Base-by-base conservation (phyloP, 164 flowering plant species). In the Akebia trifoliata region DNA sequence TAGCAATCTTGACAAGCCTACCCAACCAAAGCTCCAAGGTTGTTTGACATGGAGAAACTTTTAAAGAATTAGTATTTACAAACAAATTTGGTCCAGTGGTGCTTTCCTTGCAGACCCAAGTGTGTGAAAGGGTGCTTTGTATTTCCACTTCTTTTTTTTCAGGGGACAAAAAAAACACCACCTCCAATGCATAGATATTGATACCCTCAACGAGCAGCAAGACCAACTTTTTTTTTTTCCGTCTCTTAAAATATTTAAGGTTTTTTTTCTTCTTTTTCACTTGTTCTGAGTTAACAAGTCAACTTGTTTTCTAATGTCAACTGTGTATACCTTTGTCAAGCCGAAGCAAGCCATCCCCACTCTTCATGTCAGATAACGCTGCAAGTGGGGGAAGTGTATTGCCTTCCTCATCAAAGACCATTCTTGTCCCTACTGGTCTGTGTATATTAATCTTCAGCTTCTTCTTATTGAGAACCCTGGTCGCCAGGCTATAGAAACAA, bases 401-500 rank as follows among this genome's bases (percentile, higher is more conserved):
- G 60, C 96, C 95, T 48, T 87, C 87, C 11, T 93, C 97, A 59
- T 90, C 96, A 73, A 84, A 90, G 37, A 85, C 87, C 26, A 79
- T 73, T 62, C 86, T 76, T 6, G 85, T 79, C 31, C 99, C 97
- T 12, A 63, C 64, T 32, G 99, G 99, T 60, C 84, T 79, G 55
- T 87, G 78, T 14, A 79, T 26, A 63, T 86, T 87, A 66, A 93
- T 90, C 72, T 93, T 93, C 54, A 90, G 72, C 80, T 84, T 87
- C 81, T 86, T 93, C 69, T 84, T 90, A 81, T 87, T 90, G 52
- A 57, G 55, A 50, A 82, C 69, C 63, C 91, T 72, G 7, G 90
- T 82, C 17, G 70, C 71, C 10, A 73, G 76, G 66, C 95, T 88
- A 26, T 54, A 72, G 8, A 54, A 53, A 46, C 8, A 65, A 53